Evolutionary conservation across 1,139 yeast species (phyloP), one percentile per base, ranked within the genome.

Genomic region (Candida sanyaensis): DNA sequence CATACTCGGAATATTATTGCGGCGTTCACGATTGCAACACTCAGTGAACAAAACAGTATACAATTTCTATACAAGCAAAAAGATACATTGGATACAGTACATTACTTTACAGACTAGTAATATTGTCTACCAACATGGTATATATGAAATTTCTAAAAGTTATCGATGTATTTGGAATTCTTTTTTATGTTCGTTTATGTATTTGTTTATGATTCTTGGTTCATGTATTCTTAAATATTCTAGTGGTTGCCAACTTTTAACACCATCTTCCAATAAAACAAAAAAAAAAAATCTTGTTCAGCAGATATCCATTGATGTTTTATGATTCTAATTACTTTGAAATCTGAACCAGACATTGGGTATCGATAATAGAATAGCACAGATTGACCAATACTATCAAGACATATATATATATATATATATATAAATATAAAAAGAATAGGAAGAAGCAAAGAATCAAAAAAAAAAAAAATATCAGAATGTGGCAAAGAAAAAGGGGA

Each of bases 261-360:
- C 31, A 24, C 41, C 45, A 29, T 37, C 37, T 31, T 43, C 44
- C n/a, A 41, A 41, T 11, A 41, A 29, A 34, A 41, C 44, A 33
- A 41, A 41, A 11, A 41, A 13, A 37, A 36, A 37, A 37, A 30
- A 24, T 37, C 42, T 29, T 37, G 37, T 37, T 43, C 37, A 9
- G 41, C 23, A 10, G 17, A n/a, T 6, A 30, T 43, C 42, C 42
- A 43, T 37, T 43, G 29, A 27, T 44, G 43, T 10, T 23, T 24
- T 12, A 33, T 37, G 10, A 44, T 40, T 39, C 9, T 44, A 11
- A 13, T 29, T 10, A 33, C 34, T 27, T 41, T 41, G 28, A 24
- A 27, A 41, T 41, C 31, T n/a, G 11, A 8, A 11, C 39, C 29
- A 24, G 39, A 24, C 39, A 36, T 36, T 36, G 13, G 36, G 9